These are phyloP conservation scores for Fusarium acutatum DNA, from an alignment of 2,329 filamentous ascomycete species.

Conservation along the genomic window DNA sequence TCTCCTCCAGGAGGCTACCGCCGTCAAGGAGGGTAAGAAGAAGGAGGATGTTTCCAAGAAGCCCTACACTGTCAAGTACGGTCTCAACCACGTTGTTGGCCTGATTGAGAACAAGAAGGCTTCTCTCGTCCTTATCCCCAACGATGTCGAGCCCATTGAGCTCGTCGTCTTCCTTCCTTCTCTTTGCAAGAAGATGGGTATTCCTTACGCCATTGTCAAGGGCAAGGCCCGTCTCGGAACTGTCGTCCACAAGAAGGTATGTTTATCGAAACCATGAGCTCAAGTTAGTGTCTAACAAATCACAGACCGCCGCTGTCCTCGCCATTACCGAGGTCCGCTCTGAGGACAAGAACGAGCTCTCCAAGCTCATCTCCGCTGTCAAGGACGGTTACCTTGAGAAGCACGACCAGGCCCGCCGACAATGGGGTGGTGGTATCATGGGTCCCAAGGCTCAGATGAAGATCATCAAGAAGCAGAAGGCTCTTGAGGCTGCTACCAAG, in stretches of 20 bases:
- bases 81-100: constrained; percentile 98
- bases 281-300: constrained; percentile 41
- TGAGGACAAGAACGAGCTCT: constrained; percentile 98
- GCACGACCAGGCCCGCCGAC: constrained; percentile 88
- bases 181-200: constrained; percentile 99
- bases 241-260: constrained; percentile 98
- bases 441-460: constrained; percentile 87
- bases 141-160: constrained; percentile 99
- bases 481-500: constrained; percentile 94
- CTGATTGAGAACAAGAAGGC: constrained; percentile 99
- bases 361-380: constrained; percentile 94
- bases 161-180: constrained; percentile 98
- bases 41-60: constrained; percentile 99
- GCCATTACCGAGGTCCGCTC: constrained; percentile 95
- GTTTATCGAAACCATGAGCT: constrained; percentile 13
- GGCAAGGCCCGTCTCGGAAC: constrained; percentile 99
- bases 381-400: constrained; percentile 99
- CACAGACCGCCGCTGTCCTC: constrained; percentile 90
- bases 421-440: constrained; percentile 99
- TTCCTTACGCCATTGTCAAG: constrained; percentile 99
- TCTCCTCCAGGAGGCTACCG: constrained; percentile 96
- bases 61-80: constrained; percentile 99
- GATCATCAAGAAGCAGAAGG: constrained; percentile 90
- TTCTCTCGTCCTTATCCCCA: constrained; percentile 95
- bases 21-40: constrained; percentile 99